Evolutionary conservation across 495 filamentous ascomycete species (phyloP).

Genomic region (Penicillium desertorum): DNA sequence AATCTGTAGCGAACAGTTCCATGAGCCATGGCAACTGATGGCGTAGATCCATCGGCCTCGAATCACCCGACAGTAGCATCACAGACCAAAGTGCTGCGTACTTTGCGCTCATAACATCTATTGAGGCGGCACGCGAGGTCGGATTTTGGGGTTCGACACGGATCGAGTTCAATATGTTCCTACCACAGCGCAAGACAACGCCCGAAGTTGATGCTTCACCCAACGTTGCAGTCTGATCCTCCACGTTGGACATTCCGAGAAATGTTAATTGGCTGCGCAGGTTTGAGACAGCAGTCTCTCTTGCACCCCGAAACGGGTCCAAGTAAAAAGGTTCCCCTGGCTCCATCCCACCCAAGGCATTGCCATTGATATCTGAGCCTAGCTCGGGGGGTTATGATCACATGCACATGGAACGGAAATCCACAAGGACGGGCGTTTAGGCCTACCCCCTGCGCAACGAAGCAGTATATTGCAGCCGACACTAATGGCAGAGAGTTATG

Average conservation of each 20-base stretch:
- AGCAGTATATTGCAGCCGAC: slow-evolving; percentile 71
- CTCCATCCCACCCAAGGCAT: slow-evolving; percentile 45
- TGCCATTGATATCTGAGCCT: slow-evolving; percentile 63
- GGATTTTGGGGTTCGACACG: slow-evolving; percentile 38
- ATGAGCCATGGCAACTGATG: slow-evolving; percentile 67
- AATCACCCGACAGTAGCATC: slow-evolving; percentile 56
- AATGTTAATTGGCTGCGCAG: slow-evolving; percentile 60
- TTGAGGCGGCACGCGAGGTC: slow-evolving; percentile 25
- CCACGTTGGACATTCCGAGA: slow-evolving; percentile 56
- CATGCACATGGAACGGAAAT: slow-evolving; percentile 78
- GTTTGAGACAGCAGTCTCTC: slow-evolving; percentile 60
- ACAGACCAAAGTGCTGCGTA: slow-evolving; percentile 81
- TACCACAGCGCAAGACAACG: slow-evolving; percentile 72
- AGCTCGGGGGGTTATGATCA: slow-evolving; percentile 62
- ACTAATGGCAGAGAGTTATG: slow-evolving; percentile 79
- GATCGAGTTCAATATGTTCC: slow-evolving; percentile 72
- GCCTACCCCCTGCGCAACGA: slow-evolving; percentile 62
- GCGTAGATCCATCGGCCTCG: slow-evolving; percentile 52
- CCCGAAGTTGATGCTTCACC: slow-evolving; percentile 57
- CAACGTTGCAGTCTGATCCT: slow-evolving; percentile 56
- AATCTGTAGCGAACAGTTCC: slow-evolving; percentile 63
- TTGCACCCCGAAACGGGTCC: slow-evolving; percentile 73
- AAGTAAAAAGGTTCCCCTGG: slow-evolving; percentile 66
- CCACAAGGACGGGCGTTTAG: slow-evolving; percentile 71
- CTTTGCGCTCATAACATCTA: slow-evolving; percentile 63